phyloP scores from a whole-genome alignment of 805 yeast genomes.

The Yamadazyma akitaensis region DNA sequence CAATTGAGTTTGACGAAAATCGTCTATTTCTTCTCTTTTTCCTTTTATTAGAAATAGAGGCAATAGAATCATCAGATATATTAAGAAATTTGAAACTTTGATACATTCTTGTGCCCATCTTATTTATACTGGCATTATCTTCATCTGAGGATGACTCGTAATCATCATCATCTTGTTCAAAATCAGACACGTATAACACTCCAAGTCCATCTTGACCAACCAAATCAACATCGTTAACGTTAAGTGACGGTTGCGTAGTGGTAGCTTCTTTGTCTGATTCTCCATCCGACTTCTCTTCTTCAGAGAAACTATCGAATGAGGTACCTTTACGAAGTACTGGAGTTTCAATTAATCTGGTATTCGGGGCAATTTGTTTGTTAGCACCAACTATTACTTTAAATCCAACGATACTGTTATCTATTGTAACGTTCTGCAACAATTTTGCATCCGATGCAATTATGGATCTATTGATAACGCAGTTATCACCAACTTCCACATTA shows the following conservation, averaged over 20 bases:
- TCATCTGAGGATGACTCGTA: conserved; percentile 33
- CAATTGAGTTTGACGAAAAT: conserved; percentile 32
- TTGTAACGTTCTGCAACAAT: conserved; percentile 48
- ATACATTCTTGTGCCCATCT: conserved; percentile 8
- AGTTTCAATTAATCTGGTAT: conserved; percentile 50
- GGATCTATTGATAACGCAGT: conserved; percentile 53
- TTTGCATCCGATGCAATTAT: conserved; percentile 66
- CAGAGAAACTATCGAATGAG: conserved; percentile 24
- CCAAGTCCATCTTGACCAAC: conserved; percentile 54
- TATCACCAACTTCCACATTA: conserved; percentile 67
- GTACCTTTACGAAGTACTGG: conserved; percentile 31
- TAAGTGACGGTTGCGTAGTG: not conserved
- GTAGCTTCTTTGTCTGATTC: conserved; percentile 15
- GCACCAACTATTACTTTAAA: conserved; percentile 66
- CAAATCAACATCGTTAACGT: conserved; percentile 39
- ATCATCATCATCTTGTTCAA: conserved; percentile 46
- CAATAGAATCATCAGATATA: conserved; percentile 57
- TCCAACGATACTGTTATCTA: conserved; percentile 73
- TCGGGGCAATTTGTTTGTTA: conserved; percentile 44
- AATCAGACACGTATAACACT: conserved; percentile 46
- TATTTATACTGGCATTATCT: not conserved
- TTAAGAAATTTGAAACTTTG: conserved; percentile 32
- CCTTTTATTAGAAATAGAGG: conserved; percentile 48
- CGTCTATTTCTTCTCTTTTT: conserved; percentile 32
- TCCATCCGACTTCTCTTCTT: conserved; percentile 23